These are phyloP conservation scores for Pestalotiopsis sp. DNA, from an alignment of 2,329 filamentous ascomycete genomes.

Conservation along the genomic window DNA sequence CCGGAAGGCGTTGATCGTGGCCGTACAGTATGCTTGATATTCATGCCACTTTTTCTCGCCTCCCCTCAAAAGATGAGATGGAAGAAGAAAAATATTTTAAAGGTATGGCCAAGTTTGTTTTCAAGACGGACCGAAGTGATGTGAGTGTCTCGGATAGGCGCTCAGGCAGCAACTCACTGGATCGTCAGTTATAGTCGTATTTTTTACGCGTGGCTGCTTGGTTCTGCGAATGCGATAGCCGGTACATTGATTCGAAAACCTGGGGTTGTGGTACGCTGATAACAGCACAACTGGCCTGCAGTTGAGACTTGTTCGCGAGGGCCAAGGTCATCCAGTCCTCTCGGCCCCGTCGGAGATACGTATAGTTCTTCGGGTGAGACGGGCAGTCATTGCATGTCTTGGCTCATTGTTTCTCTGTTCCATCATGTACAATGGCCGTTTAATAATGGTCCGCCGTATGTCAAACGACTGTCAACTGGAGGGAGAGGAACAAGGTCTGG, in stretches of 20 bases:
- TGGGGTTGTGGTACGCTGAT: constrained; percentile 27
- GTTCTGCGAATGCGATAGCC: background rate
- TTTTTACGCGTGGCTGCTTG: constrained; percentile 20
- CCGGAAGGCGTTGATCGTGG: background rate
- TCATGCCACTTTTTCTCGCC: background rate
- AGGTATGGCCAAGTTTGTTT: constrained; percentile 16
- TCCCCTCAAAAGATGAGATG: background rate
- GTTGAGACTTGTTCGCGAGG: constrained; percentile 8
- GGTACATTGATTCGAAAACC: constrained; percentile 23
- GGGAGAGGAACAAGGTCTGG: background rate
- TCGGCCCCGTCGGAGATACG: background rate
- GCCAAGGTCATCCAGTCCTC: background rate
- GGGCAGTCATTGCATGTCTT: background rate
- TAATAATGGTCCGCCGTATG: background rate
- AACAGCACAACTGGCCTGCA: constrained; percentile 24
- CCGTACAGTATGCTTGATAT: constrained; percentile 12
- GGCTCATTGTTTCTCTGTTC: background rate
- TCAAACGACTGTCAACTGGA: background rate
- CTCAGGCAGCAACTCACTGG: constrained; percentile 21
- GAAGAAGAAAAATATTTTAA: background rate
- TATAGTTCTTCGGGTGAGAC: background rate
- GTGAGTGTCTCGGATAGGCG: constrained; percentile 29
- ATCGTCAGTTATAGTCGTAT: constrained; percentile 10
- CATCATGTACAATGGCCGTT: background rate
- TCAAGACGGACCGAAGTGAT: constrained; percentile 30